Percentiles rank a stretch among this genome's conserved stretches.
phyloP scores from a whole-genome alignment of 225 moss, liverwort and hornwort species.

The Sphagnum tenellum region DNA sequence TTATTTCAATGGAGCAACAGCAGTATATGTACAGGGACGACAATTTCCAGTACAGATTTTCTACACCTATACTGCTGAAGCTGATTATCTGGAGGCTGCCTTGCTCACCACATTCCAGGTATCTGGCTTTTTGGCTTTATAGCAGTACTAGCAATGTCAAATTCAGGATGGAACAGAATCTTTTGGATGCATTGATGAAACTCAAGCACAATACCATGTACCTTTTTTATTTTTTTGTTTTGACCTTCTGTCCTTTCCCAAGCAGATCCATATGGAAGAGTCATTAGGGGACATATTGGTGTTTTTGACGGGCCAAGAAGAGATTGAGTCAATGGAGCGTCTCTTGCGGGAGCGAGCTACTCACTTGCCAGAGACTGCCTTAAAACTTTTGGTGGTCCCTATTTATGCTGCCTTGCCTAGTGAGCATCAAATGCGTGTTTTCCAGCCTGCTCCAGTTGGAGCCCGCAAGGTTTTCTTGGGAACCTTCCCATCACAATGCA shows the following conservation, averaged over 20 bases:
- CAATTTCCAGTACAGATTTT: slow-evolving; percentile 79
- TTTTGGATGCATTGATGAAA: too few relatives aligned
- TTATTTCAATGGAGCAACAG: slow-evolving; percentile 77
- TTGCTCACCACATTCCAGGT: slow-evolving; percentile 90
- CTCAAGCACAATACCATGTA: too few relatives aligned
- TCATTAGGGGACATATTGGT: slow-evolving; percentile 80
- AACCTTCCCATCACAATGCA: too few relatives aligned
- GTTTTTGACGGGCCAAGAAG: slow-evolving; percentile 94
- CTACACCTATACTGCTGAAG: slow-evolving; percentile 84
- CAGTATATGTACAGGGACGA: slow-evolving; percentile 82
- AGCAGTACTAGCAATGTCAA: too few relatives aligned
- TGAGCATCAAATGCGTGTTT: slow-evolving; percentile 97
- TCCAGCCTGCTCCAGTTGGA: slow-evolving; percentile 67
- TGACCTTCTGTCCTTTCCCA: neutral
- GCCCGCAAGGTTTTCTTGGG: slow-evolving; percentile 54
- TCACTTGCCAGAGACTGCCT: slow-evolving; percentile 49
- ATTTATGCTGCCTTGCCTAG: slow-evolving; percentile 97
- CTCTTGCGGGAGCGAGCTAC: slow-evolving; percentile 77
- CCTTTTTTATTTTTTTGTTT: too few relatives aligned
- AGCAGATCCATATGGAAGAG: slow-evolving; percentile 86
- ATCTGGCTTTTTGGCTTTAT: neutral
- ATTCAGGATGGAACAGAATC: too few relatives aligned
- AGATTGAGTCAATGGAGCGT: slow-evolving; percentile 93
- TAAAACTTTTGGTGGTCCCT: slow-evolving; percentile 64
- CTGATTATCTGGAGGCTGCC: slow-evolving; percentile 97